A percentile compares a stretch with the other conserved stretches of the same genome.
Evolutionary conservation across 495 filamentous ascomycete genomes (phyloP).

Genomic region (Penicillium bialowiezense): DNA sequence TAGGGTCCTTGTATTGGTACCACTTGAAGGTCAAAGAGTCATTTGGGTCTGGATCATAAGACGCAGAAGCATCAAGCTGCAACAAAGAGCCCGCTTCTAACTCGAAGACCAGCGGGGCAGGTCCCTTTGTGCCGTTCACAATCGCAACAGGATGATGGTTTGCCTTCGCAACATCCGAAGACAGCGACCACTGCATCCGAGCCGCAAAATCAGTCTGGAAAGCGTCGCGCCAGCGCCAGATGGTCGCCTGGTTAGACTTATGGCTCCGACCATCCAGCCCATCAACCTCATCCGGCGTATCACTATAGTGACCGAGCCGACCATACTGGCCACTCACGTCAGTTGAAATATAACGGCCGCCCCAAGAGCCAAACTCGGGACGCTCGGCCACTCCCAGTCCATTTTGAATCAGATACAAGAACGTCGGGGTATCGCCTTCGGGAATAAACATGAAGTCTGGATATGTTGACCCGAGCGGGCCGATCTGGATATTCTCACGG

Average conservation of each 20-base stretch:
- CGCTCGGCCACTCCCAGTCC: slow-evolving; percentile 36
- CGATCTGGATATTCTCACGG: slow-evolving; percentile 39
- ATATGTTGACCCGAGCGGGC: slow-evolving; percentile 36
- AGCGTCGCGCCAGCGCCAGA: slow-evolving; percentile 46
- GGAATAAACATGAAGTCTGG: slow-evolving; percentile 37
- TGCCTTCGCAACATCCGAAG: slow-evolving; percentile 11
- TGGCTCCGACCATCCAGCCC: slow-evolving; percentile 28
- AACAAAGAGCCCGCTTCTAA: slow-evolving; percentile 25
- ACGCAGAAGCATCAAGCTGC: slow-evolving; percentile 31
- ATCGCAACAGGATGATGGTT: slow-evolving; percentile 39
- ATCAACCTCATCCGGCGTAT: slow-evolving; percentile 32
- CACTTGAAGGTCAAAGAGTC: slow-evolving; percentile 34
- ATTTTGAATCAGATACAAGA: slow-evolving; percentile 44
- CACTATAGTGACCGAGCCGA: slow-evolving; percentile 25
- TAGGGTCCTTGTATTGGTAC: slow-evolving; percentile 41
- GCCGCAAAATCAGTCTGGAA: slow-evolving; percentile 47
- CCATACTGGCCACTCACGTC: background rate
- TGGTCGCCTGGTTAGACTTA: slow-evolving; percentile 35
- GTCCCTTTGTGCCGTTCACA: slow-evolving; percentile 30
- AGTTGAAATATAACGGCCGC: slow-evolving; percentile 20
- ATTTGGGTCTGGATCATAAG: slow-evolving; percentile 36
- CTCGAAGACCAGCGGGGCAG: slow-evolving; percentile 24
- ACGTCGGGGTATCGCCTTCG: slow-evolving; percentile 45
- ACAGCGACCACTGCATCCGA: slow-evolving; percentile 41
- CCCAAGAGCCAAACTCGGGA: slow-evolving; percentile 39